Conservation (phyloP, 176 grass and related monocot genomes). For the Carex kokanica region DNA sequence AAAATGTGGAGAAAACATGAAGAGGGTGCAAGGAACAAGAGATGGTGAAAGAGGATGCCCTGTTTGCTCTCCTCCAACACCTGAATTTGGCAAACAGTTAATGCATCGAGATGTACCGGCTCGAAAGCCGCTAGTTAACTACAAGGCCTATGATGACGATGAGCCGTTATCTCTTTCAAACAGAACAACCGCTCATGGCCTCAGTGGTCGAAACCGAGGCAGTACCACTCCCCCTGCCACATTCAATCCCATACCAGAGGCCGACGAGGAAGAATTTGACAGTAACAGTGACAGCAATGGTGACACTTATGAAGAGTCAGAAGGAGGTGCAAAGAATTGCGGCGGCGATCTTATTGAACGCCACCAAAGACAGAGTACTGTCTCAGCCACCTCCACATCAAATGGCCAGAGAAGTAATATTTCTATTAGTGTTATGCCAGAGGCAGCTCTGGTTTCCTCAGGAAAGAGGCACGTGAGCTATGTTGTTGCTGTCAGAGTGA, state of each 20-base stretch:
- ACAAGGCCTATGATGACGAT: conserved; percentile 85
- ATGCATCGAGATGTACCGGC: conserved; percentile 14
- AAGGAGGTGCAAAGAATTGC: background rate
- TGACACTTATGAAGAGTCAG: background rate
- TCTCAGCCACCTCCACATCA: conserved; percentile 3
- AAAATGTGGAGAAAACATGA: conserved; percentile 22
- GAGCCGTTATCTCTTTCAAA: conserved; percentile 41
- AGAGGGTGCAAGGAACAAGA: background rate
- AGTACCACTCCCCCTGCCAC: background rate
- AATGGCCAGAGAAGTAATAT: conserved; percentile 23
- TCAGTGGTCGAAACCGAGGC: conserved; percentile 20
- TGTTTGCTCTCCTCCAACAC: conserved; percentile 48
- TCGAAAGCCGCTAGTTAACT: conserved; percentile 11
- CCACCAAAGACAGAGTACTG: background rate
- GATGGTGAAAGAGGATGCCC: conserved; percentile 39
- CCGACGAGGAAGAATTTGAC: conserved; percentile 39
- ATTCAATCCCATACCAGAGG: conserved; percentile 91
- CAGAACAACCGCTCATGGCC: conserved; percentile 17
- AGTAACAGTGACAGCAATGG: background rate
- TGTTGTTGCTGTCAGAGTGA: conserved; percentile 80
- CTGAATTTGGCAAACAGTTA: conserved; percentile 19
- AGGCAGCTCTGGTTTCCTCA: conserved; percentile 62
- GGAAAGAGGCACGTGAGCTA: conserved; percentile 63
- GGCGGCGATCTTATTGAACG: background rate
- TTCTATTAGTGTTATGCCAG: conserved; percentile 42